Evolutionary conservation across 257 asterid genomes (phyloP), one percentile per base, ranked within the genome.

Genomic region (Nicotiana sylvestris): DNA sequence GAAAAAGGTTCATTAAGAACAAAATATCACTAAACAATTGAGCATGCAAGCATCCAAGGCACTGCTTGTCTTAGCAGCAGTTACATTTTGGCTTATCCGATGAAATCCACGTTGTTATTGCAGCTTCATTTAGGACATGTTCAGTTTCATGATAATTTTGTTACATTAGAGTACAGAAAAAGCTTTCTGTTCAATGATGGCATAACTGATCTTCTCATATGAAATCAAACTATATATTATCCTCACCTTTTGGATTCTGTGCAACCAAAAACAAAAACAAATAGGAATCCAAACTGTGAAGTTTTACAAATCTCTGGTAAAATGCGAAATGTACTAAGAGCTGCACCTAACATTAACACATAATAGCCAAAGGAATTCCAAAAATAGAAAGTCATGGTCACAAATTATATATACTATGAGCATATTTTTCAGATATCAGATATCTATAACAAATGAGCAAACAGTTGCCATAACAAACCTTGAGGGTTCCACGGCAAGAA

Each of bases 401-500:
- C 58, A 37, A 70, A 43, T 21, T 61, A 9, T 33, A 21, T 2
- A 29, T 29, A 29, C 30, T 29, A 29, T 29, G 30, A 29, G 30
- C 30, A 29, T 29, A 29, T 29, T 29, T 29, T 29, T 29, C 30
- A 29, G 30, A 29, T 29, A 29, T 29, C 30, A 29, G 30, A 29
- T 29, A 29, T 29, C 30, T 29, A 81, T 65, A 35, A 29, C 9
- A 65, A 65, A 65, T 65, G 43, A 65, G 43, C 10, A 65, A 65
- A 33, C 35, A 70, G 55, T 68, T 55, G 27, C 3, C 11, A 49
- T 56, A 81, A 67, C 89, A 51, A 82, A 95, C 98, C 98, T 92
- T 91, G 87, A 95, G 89, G 89, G 91, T 95, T 80, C 98, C 98
- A 76, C 97, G 91, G 81, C 98, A 95, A 27, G 94, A 89, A 84